Evolutionary conservation across 768 basidiomycete species (phyloP).

Genomic region (Lentinula guzmanii): DNA sequence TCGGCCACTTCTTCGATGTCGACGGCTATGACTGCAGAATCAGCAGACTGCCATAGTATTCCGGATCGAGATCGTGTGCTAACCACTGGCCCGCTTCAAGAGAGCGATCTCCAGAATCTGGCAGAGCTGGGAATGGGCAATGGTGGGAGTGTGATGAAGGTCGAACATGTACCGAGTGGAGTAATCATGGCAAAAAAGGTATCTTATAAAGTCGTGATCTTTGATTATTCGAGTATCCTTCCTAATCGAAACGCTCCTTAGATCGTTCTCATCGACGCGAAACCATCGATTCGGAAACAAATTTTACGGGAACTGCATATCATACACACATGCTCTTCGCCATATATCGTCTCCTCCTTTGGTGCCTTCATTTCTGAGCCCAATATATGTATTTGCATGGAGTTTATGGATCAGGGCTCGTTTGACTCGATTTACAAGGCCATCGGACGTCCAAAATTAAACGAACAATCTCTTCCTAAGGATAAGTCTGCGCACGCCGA

Average conservation of each 20-base stretch:
- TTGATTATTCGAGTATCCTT: not conserved
- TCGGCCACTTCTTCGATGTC: not conserved
- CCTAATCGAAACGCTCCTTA: slow-evolving; percentile 20
- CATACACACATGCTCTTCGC: slow-evolving; percentile 94
- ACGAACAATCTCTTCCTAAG: not conserved
- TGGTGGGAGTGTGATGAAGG: slow-evolving; percentile 95
- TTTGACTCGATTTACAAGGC: slow-evolving; percentile 95
- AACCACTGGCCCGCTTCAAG: slow-evolving; percentile 36
- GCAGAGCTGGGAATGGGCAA: slow-evolving; percentile 93
- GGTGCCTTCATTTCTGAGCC: slow-evolving; percentile 96
- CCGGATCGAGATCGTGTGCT: not conserved
- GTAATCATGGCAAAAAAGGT: slow-evolving; percentile 99
- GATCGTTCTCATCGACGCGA: slow-evolving; percentile 96
- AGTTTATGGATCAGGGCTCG: slow-evolving; percentile 91
- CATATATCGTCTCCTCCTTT: slow-evolving; percentile 94
- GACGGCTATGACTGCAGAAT: not conserved
- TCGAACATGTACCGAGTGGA: slow-evolving; percentile 85
- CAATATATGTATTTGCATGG: slow-evolving; percentile 99
- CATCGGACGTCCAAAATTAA: slow-evolving; percentile 20
- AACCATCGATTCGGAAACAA: slow-evolving; percentile 94
- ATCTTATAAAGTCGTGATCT: not conserved
- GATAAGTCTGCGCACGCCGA: not conserved
- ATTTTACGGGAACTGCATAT: slow-evolving; percentile 97
- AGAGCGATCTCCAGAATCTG: slow-evolving; percentile 87
- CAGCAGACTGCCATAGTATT: not conserved